Evolutionary conservation across 768 basidiomycete genomes (phyloP), one percentile per base, ranked within the genome.

Genomic region (Phanerodontia chrysosporium): DNA sequence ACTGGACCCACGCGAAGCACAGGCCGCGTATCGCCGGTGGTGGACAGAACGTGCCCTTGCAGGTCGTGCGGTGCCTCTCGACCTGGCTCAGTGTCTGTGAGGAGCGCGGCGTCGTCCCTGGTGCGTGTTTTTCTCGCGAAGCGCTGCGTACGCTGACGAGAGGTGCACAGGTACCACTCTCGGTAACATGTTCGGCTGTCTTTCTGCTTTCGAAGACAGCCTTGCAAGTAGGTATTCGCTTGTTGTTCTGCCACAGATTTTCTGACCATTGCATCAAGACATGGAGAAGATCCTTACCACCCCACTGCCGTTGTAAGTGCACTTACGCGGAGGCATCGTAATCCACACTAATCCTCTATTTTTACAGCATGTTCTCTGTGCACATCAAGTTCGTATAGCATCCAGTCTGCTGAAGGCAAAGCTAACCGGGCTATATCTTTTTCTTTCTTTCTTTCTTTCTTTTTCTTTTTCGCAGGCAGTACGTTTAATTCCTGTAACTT

Each of bases 231-330:
- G 49, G 75, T 44, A 16, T 22, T 39, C 18, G 2, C 32, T 56
- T 45, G 14, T 12, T 48, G 27, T 4, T 16, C 44, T 46, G 8
- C 14, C 13, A 10, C 30, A 16, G 30, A 27, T n/a, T 29, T 22
- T 21, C 36, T 53, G 49, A n/a, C 25, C 21, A 7, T 45, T 22
- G 21, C 9, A 25, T 3, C 18, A 12, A 85, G 83, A 77, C 6
- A 68, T 86, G 54, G 86, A 87, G 67, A 73, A 75, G 29, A 84
- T 85, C 51, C 63, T 89, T 57, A 85, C 85, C 0, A 87, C 84
- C 0, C 85, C 85, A 1, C 66, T 87, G 36, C 86, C 85, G 28
- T 84, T 85, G 85, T 86, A 64, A 67, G 85, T 76, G 28, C 27
- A 14, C 35, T 13, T n/a, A 59, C 32, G 6, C 35, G 18, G 6